Base-by-base conservation (phyloP, 2,329 filamentous ascomycete genomes). In the Byssochlamys sp. region DNA sequence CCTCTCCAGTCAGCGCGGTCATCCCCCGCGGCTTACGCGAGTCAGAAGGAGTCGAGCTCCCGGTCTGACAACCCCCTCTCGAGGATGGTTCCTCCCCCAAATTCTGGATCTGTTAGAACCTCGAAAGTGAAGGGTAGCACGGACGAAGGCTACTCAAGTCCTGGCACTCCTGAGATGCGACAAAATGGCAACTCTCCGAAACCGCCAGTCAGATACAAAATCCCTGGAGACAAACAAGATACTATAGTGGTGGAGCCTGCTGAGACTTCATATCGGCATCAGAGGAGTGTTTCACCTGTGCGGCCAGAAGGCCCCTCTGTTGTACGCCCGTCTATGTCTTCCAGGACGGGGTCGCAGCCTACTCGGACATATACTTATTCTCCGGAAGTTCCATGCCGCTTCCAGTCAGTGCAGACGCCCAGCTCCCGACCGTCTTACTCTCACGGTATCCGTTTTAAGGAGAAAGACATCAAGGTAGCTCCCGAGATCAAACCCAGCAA, bases 71-170 rank as follows among this genome's bases (percentile, higher is more conserved):
- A 26, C 5, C 49, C 27, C 5, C 62, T 71, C 11, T 48, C 62
- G 31, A 62, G 62, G 53, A 69, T 71, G 63, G 62, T 62, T 31
- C 59, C 62, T 33, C 65, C 65, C 14, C 57, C 63, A 25, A 62
- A 67, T n/a, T 55, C 65, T 2, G 54, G 62, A 4, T 65, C 69
- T 5, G 49, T 67, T 11, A 71, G 73, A 48, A 64, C 70, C 2
- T 71, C 74, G 10, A 76, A 73, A 53, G 57, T 71, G 49, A 71
- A 72, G 69, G 76, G 31, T 67, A 68, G 49, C 67, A 73, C 29
- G n/a, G 76, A 78, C 57, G 78, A 76, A 2, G 75, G 74, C 2
- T 77, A 78, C 57, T 77, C 74, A 4, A 78, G 73, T 61, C 74
- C 76, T 9, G 69, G 69, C 25, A 77, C 74, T 1, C 74, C 75